Evolutionary conservation across 108 stramenopile species (phyloP), one percentile per base, ranked within the genome.

Genomic region (Fragilaria crotonensis): DNA sequence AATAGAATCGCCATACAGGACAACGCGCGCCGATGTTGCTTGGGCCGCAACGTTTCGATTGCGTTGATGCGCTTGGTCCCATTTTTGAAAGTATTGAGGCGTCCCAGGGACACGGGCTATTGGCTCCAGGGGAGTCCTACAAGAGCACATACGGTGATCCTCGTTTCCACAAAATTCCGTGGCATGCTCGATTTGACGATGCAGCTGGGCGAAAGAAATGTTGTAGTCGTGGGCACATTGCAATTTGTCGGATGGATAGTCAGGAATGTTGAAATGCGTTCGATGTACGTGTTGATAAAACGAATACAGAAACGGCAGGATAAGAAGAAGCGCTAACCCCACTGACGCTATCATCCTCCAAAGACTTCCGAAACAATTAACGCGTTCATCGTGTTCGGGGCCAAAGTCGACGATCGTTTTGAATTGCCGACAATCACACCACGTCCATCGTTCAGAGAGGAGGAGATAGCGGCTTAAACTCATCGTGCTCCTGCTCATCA

Each of bases 1-100:
- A 25, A 69, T 62, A 45, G 68, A 69, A 63, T 69, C 68, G 17
- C 68, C 68, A 11, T 60, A 2, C 17, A 69, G 57, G 2, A 63
- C 68, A 31, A 69, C 68, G 20, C 63, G 59, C 32, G 30, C 21
- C 9, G 14, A 5, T 3, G 26, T 25, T 32, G 30, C 30, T 52
- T 4, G 17, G 5, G 29, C 22, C 3, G 25, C 21, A 3, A 25
- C 18, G 22, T 52, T 52, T 25, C 25, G 21, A 3, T 52, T 52
- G 18, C 25, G 21, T 25, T 2, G 18, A 7, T 52, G 51, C 22
- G 25, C 18, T 52, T 23, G 25, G 26, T 52, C 51, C 51, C 51
- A 52, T 52, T 52, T 52, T 1, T 23, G 17, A 22, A 2, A 3
- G 25, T 52, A 52, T 52, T 52, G 51, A 26, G 21, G 23, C 2